Evolutionary conservation across 1,139 yeast genomes (phyloP).

Genomic region (Scheffersomyces titani): DNA sequence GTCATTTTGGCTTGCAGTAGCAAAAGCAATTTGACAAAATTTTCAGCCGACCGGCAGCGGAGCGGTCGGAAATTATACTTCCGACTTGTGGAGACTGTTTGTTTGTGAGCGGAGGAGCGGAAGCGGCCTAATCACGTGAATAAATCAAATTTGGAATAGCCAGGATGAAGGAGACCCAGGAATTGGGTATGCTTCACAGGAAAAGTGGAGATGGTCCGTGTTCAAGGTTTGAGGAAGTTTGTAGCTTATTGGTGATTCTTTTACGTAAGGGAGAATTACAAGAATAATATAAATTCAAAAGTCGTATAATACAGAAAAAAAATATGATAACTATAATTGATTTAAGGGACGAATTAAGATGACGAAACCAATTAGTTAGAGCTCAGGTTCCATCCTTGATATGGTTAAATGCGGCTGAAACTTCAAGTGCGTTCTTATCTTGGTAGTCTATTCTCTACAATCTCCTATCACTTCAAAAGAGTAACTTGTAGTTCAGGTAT

Average conservation of each 20-base stretch:
- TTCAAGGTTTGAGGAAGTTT: background rate
- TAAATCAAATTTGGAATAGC: background rate
- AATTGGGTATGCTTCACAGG: background rate
- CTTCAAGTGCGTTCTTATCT: background rate
- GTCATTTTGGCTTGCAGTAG: background rate
- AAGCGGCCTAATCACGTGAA: background rate
- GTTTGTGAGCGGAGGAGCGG: background rate
- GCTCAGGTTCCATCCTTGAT: background rate
- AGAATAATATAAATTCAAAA: background rate
- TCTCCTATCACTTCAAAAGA: too few species aligned
- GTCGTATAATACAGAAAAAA: too few species aligned
- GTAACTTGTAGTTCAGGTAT: too few species aligned
- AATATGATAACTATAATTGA: too few species aligned
- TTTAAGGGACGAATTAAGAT: too few species aligned
- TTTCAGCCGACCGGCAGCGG: background rate
- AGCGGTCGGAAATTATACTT: background rate
- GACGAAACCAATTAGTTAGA: background rate
- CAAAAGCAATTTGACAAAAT: background rate
- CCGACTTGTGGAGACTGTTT: background rate
- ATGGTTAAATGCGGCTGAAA: background rate
- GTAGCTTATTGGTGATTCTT: background rate
- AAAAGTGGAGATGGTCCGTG: background rate
- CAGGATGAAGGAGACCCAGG: background rate
- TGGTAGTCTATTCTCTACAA: background rate
- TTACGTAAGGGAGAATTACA: background rate